phyloP scores from a whole-genome alignment of 176 grass and related monocot genomes.

The Panicum miliaceum region DNA sequence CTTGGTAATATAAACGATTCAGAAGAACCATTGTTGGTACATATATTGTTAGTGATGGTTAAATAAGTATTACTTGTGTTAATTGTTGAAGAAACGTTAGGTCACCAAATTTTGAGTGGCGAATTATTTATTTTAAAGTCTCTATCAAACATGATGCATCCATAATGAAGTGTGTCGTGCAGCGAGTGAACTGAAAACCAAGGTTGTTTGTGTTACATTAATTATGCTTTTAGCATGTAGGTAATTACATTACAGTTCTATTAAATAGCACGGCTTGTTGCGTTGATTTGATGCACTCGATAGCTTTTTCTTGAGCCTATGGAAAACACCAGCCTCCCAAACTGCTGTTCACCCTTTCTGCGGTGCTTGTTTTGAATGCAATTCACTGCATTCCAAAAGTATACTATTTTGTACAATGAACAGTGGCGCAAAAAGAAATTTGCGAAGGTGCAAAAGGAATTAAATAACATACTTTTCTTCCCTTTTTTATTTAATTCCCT shows the following conservation, averaged over 20 bases:
- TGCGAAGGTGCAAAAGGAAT: neutral
- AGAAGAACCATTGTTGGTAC: neutral
- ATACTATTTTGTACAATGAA: neutral
- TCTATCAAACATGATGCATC: neutral
- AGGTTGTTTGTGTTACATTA: conserved; percentile 9
- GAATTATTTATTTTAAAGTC: neutral
- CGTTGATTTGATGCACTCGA: neutral
- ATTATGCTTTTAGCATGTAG: neutral
- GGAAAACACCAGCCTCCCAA: neutral
- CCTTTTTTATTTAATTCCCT: neutral
- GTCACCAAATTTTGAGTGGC: neutral
- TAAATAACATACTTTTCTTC: neutral
- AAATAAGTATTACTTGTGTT: neutral
- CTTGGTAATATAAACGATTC: neutral
- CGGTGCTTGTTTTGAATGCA: neutral
- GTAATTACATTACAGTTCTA: neutral
- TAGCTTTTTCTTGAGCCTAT: neutral
- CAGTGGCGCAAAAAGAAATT: neutral
- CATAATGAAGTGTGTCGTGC: conserved; percentile 1
- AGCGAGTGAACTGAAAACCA: neutral
- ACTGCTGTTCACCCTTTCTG: neutral
- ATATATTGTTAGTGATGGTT: neutral
- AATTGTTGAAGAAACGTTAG: neutral
- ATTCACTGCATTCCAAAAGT: neutral
- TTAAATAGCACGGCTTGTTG: neutral